Base-by-base conservation (phyloP, 345 rosid species). In the Punica granatum region DNA sequence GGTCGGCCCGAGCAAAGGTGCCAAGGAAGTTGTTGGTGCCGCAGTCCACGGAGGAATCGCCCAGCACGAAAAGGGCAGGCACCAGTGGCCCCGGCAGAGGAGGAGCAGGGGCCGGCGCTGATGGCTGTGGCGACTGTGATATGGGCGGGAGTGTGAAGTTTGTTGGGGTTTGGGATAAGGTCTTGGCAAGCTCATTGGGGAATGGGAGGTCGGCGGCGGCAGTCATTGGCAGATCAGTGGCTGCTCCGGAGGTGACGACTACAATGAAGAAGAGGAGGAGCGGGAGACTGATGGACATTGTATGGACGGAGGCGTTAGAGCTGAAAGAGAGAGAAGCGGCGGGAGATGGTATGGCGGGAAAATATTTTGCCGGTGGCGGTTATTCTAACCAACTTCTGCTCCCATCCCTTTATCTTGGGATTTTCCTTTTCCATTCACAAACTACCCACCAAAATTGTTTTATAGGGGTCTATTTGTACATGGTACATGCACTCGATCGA, bases 1-100 rank as follows among this genome's bases (percentile, higher is more conserved):
- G 94, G 72, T 90, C 91, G 1, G 97, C 98, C 31, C 96, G 80
- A 26, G 95, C 97, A 25, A 93, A 77, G n/a, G 98, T 90, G n/a
- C 88, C 97, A 0, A 93, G 88, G 70, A 73, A 90, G 72, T 90
- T 93, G 68, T 89, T 90, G 54, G 88, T 90, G 69, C 97, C 97
- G 42, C 85, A 80, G 66, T 93, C 97, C 0, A 87, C 94, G 1
- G 98, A 87, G 32, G 98, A 93, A 77, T 93, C 95, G 0, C 97
- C 97, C 2, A 89, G 79, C 31, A 90, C 77, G 67, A 93, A 93
- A 66, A 93, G 60, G 11, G 90, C 97, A 14, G 90, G 96, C 34
- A 79, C 85, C 3, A 86, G 69, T 37, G 91, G 83, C 70, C 43
- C 13, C 3, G 21, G 26, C 31, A 68, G 51, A 31, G 72, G 51